A percentile compares a stretch with the other conserved stretches of the same genome.
Evolutionary conservation across 2,329 filamentous ascomycete genomes (phyloP).

Genomic region (Calycina marina): DNA sequence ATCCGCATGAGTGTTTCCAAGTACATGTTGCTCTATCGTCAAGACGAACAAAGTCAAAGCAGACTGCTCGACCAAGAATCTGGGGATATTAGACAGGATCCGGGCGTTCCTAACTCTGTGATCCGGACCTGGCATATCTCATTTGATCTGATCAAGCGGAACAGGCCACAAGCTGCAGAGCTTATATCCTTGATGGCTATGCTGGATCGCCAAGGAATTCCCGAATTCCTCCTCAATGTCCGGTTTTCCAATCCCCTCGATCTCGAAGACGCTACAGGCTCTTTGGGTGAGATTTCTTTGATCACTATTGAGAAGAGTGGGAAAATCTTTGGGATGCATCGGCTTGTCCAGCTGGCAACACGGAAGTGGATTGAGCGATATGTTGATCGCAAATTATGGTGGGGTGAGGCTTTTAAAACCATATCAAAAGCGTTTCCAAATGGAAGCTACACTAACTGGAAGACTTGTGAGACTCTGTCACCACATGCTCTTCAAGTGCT

Average conservation of each 20-base stretch:
- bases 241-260: neutral
- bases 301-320: slow-evolving; percentile 11
- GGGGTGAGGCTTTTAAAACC: slow-evolving; percentile 5
- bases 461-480: neutral
- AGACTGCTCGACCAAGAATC: slow-evolving; percentile 20
- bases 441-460: slow-evolving; percentile 8
- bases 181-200: slow-evolving; percentile 13
- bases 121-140: slow-evolving; percentile 25
- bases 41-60: slow-evolving; percentile 19
- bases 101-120: slow-evolving; percentile 22
- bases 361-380: slow-evolving; percentile 10
- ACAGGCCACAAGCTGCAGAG: slow-evolving; percentile 8
- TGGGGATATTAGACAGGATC: slow-evolving; percentile 23
- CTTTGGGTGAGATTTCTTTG: slow-evolving; percentile 17
- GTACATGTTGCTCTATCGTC: slow-evolving; percentile 26
- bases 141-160: slow-evolving; percentile 23
- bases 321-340: slow-evolving; percentile 10
- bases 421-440: slow-evolving; percentile 6
- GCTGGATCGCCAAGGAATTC: slow-evolving; percentile 14
- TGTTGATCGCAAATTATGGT: slow-evolving; percentile 1
- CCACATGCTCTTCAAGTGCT: neutral
- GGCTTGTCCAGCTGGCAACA: slow-evolving; percentile 10
- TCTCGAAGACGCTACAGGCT: neutral
- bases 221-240: slow-evolving; percentile 7
- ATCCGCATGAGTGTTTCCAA: slow-evolving; percentile 20